Evolutionary conservation across 257 asterid species (phyloP), one percentile per base, ranked within the genome.

Genomic region (Capsicum chinense): DNA sequence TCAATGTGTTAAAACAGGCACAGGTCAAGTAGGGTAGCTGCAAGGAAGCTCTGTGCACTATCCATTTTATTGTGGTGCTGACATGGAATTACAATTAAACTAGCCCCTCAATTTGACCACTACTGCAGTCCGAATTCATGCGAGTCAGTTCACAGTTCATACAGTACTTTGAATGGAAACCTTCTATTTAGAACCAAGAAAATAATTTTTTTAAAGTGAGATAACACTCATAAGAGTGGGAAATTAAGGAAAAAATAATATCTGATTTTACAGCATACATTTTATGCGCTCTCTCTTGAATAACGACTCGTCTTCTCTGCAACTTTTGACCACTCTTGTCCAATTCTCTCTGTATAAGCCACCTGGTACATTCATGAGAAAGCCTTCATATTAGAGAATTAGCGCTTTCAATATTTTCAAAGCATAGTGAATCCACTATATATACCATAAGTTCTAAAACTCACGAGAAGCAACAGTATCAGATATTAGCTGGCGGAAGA

Each of bases 261-360:
- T 66, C 59, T 64, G 81, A 74, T n/a, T 86, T 17, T 89, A 89
- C 88, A 87, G 60, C 68, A 79, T 79, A 66, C 67, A 48, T 47
- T 90, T 74, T 85, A 90, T 7, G 84, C 83, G 35, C 89, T 84
- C 85, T 88, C 90, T 85, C 88, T 90, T 12, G 91, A 89, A 52
- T 95, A 95, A 84, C 88, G 90, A 79, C 89, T 79, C 7, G 96
- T 95, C 90, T 93, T 98, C 85, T 92, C 97, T 11, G 94, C 97
- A 84, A 92, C 97, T 87, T 92, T 93, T 80, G 86, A 84, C 99
- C 99, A 97, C 90, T 95, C 99, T 11, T 47, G 89, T 56, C 86
- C 97, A 37, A 95, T 93, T 84, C 89, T 95, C 88, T 95, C 97
- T 83, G 87, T 85, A 76, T 91, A 93, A 44, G 93, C 64, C 82